phyloP scores from a whole-genome alignment of 306 rosid genomes.

The Rubus idaeus region DNA sequence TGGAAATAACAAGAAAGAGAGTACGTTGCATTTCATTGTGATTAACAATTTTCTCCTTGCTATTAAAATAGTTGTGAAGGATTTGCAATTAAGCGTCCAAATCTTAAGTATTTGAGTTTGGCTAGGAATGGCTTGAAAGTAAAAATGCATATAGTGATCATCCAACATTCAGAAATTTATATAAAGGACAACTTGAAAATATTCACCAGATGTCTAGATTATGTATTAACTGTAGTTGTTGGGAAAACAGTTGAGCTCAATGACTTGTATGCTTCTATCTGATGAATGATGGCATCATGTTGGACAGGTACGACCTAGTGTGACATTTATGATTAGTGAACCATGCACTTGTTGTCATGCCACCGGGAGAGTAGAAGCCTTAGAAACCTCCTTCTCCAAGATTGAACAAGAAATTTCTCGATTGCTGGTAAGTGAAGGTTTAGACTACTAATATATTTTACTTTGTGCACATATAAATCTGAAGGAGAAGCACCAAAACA shows the following conservation, averaged over 20 bases:
- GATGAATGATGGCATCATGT: conserved; percentile 25
- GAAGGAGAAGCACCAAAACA: not conserved
- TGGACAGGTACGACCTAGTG: conserved; percentile 95
- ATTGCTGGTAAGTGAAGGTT: conserved; percentile 64
- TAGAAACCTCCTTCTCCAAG: conserved; percentile 91
- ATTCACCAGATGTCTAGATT: not conserved
- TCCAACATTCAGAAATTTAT: not conserved
- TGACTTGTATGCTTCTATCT: not conserved
- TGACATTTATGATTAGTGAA: conserved; percentile 96
- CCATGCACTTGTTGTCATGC: conserved; percentile 92
- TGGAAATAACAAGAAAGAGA: conserved; percentile 98
- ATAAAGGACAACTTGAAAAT: not conserved
- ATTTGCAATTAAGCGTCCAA: conserved; percentile 18
- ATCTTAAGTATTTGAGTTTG: conserved; percentile 17
- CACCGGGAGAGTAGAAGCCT: conserved; percentile 96
- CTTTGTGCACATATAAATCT: not conserved
- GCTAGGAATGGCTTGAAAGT: conserved; percentile 15
- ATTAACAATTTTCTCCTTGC: conserved; percentile 17
- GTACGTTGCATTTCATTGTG: conserved; percentile 45
- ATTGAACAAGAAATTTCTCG: conserved; percentile 94
- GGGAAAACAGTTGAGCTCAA: not conserved
- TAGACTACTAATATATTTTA: conserved; percentile 5
- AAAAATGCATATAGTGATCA: not conserved
- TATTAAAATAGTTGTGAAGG: conserved; percentile 14
- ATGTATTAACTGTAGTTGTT: not conserved